Evolutionary conservation across 495 filamentous ascomycete genomes (phyloP).

Genomic region (Jackrogersella minutella): DNA sequence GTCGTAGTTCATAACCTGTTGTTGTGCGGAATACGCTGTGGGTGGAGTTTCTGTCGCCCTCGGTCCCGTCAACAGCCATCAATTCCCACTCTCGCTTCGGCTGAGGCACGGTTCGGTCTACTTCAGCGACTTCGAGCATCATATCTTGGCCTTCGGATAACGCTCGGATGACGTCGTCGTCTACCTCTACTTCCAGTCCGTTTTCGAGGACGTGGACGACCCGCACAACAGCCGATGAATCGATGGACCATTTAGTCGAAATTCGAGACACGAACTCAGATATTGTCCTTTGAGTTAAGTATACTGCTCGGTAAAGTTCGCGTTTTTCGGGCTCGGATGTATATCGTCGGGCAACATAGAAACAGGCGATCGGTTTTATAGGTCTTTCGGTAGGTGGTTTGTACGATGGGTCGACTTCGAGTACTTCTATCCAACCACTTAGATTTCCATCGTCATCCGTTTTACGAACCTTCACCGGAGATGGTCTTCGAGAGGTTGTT

Average conservation of each 20-base stretch:
- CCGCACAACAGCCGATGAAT: slow-evolving; percentile 71
- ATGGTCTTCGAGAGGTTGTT: slow-evolving; percentile 51
- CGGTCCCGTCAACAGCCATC: slow-evolving; percentile 56
- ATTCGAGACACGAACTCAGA: slow-evolving; percentile 74
- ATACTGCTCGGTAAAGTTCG: slow-evolving; percentile 84
- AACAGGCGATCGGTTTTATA: slow-evolving; percentile 81
- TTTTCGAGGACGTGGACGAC: slow-evolving; percentile 73
- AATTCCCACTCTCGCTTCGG: slow-evolving; percentile 62
- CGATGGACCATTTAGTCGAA: slow-evolving; percentile 79
- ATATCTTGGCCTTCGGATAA: slow-evolving; percentile 93
- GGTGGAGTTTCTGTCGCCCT: slow-evolving; percentile 48
- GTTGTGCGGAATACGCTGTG: slow-evolving; percentile 47
- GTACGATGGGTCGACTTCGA: slow-evolving; percentile 88
- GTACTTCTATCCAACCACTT: slow-evolving; percentile 87
- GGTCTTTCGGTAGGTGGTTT: slow-evolving; percentile 76
- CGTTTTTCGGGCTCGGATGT: slow-evolving; percentile 60
- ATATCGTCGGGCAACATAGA: slow-evolving; percentile 77
- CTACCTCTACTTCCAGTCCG: slow-evolving; percentile 83
- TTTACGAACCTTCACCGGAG: slow-evolving; percentile 56
- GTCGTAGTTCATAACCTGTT: slow-evolving; percentile 56
- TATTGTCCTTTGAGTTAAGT: slow-evolving; percentile 78
- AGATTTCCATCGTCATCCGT: slow-evolving; percentile 62
- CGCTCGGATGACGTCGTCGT: slow-evolving; percentile 89
- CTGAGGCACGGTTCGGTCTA: slow-evolving; percentile 44
- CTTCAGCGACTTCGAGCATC: slow-evolving; percentile 59